A percentile compares a stretch with the other conserved stretches of the same genome.
These are phyloP conservation scores for Puccinia hordei DNA, from an alignment of 1,284 basidiomycete genomes.

Conservation along the genomic window DNA sequence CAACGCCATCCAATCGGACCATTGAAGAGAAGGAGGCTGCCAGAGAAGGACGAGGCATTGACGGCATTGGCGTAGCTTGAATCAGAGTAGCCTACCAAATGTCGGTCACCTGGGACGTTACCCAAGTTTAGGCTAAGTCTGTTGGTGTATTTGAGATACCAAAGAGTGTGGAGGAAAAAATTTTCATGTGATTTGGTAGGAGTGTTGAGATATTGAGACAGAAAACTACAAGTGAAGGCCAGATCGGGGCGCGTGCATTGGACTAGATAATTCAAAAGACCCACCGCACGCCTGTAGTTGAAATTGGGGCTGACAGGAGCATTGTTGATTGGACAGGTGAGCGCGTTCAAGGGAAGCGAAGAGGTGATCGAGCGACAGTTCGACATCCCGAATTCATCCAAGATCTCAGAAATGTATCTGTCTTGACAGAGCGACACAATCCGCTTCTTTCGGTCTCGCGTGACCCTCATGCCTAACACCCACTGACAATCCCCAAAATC, in stretches of 20 bases:
- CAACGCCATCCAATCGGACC: conserved; percentile 30
- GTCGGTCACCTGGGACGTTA: not conserved
- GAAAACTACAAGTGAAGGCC: too few species aligned
- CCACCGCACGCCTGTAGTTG: not conserved
- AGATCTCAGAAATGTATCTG: not conserved
- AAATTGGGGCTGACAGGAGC: not conserved
- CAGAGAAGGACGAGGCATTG: not conserved
- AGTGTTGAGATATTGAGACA: too few species aligned
- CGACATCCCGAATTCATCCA: conserved; percentile 13
- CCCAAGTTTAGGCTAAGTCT: not conserved
- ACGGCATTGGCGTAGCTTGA: not conserved
- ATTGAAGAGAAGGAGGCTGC: not conserved
- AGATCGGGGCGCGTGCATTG: conserved; percentile 21
- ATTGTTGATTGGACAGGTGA: not conserved
- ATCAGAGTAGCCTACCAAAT: not conserved
- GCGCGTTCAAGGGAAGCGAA: not conserved
- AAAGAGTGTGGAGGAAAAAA: too few species aligned
- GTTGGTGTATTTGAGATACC: not conserved
- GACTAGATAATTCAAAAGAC: conserved; percentile 11
- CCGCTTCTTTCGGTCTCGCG: not conserved
- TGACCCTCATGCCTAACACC: conserved; percentile 21
- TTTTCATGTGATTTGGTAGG: too few species aligned
- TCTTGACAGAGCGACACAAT: conserved; percentile 19
- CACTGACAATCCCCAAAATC: not conserved
- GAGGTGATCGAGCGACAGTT: not conserved